Evolutionary conservation across 2,329 filamentous ascomycete species (phyloP), one percentile per base, ranked within the genome.

Genomic region (Microcyclospora pomicola): DNA sequence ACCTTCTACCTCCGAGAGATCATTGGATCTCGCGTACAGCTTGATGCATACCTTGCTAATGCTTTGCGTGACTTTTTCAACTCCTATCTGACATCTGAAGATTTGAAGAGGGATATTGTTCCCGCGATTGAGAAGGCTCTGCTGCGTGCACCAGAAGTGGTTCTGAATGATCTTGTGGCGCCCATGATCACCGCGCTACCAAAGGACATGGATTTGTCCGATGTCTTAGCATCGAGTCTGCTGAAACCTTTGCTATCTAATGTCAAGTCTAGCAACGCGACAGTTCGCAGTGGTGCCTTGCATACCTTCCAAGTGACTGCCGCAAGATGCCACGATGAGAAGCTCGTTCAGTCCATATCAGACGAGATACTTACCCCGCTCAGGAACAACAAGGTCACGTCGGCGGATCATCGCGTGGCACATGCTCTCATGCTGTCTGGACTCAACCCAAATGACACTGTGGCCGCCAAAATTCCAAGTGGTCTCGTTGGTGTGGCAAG

Each of bases 191-290:
- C 69, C 7, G 75, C 83, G 19, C 65, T 98, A 6, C 77, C 85
- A 1, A 55, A 64, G 19, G 65, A 66, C 5, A 70, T 91, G 49
- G 88, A 98, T 51, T 68, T 96, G 13, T 88, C 88, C 7, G 72
- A 76, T 29, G 64, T 82, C 4, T 67, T 96, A 13, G 70, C 73
- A 37, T 67, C 70, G 16, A 82, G 81, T 43, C 68, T 98, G 28
- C 61, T 92, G 29, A 96, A 94, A 59, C 84, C 86, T 5, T 66
- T 98, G 10, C 63, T 96, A n/a, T 78, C 85, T 31, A 94, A 86
- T 55, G 69, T 87, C 59, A 95, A 93, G 60, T 96, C 91, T 1
- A 87, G 82, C 53, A 96, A 94, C 57, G 65, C 74, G 11, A 61
- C 62, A 2, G 84, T 95, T 44, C 78, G 88, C 39, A 73, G 73